Conservation (phyloP, 208 protist species). For the Leptomonas seymouri region DNA sequence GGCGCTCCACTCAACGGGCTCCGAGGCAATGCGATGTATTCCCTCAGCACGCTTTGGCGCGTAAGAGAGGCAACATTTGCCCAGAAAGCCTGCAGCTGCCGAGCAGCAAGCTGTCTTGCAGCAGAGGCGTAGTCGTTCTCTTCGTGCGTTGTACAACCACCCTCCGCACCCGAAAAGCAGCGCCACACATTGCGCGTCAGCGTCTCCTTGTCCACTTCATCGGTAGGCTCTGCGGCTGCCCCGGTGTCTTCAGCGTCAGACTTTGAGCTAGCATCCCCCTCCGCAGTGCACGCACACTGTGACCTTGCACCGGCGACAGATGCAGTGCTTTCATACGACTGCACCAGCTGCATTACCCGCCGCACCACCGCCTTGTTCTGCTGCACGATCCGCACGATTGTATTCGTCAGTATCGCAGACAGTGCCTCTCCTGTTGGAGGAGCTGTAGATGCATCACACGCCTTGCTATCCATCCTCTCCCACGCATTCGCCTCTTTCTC, state of each 20-base stretch:
- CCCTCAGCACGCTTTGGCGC: neutral
- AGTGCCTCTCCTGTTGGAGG: neutral
- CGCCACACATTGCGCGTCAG: slow-evolving; percentile 15
- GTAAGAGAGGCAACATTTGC: slow-evolving; percentile 11
- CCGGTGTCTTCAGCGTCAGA: neutral
- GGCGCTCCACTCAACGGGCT: neutral
- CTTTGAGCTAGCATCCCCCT: neutral
- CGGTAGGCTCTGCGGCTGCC: neutral
- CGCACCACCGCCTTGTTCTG: slow-evolving; percentile 34
- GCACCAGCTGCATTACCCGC: slow-evolving; percentile 25
- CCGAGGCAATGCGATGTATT: neutral
- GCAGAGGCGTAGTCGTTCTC: neutral
- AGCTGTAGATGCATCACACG: neutral
- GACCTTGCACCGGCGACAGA: neutral
- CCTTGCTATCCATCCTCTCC: neutral
- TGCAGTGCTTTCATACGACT: slow-evolving; percentile 14
- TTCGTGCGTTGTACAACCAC: neutral
- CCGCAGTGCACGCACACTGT: neutral
- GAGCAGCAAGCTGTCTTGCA: neutral
- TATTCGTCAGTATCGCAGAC: neutral
- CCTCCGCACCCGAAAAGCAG: slow-evolving; percentile 5
- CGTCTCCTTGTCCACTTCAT: neutral
- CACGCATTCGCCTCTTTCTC: neutral
- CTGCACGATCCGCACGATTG: slow-evolving; percentile 31
- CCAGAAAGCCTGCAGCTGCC: slow-evolving; percentile 26